These are phyloP conservation scores for Hibiscus syriacus DNA, from an alignment of 345 rosid genomes.

Conservation along the genomic window DNA sequence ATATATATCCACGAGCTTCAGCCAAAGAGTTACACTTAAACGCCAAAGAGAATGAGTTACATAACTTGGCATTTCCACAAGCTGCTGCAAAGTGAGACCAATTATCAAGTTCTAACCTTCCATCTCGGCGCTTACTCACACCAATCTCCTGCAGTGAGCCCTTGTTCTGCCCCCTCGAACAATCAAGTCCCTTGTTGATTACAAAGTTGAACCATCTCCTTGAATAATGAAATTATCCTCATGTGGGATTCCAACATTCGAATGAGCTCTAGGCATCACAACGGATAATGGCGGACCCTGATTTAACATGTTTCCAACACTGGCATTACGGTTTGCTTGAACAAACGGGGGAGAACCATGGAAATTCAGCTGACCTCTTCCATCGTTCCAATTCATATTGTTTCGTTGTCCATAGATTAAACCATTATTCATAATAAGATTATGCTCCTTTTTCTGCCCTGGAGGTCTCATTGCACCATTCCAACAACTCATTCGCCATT, in stretches of 20 bases:
- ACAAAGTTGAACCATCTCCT: slow-evolving; percentile 13
- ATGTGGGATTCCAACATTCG: slow-evolving; percentile 18
- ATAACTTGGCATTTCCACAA: slow-evolving; percentile 10
- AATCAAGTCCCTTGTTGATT: slow-evolving; percentile 2
- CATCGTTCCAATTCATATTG: slow-evolving; percentile 9
- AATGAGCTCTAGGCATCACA: slow-evolving; percentile 12
- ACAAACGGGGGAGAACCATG: not conserved
- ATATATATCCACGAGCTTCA: slow-evolving; percentile 26
- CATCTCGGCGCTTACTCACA: slow-evolving; percentile 11
- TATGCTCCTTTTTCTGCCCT: slow-evolving; percentile 12
- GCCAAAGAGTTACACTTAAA: slow-evolving; percentile 25
- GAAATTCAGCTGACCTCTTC: slow-evolving; percentile 2
- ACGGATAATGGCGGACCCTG: slow-evolving; percentile 6
- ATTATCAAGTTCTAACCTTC: slow-evolving; percentile 10
- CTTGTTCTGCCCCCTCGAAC: not conserved
- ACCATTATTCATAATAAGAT: slow-evolving; percentile 8
- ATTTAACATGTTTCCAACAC: slow-evolving; percentile 1
- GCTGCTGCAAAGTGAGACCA: slow-evolving; percentile 7
- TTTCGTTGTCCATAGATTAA: slow-evolving; percentile 12
- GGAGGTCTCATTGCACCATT: slow-evolving; percentile 10
- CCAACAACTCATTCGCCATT: not conserved
- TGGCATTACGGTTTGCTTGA: slow-evolving; percentile 6
- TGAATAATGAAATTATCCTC: slow-evolving; percentile 28
- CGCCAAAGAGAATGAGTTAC: slow-evolving; percentile 4
- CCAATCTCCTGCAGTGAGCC: slow-evolving; percentile 1